Conservation (phyloP, 306 rosid species). For the Delonix regia region DNA sequence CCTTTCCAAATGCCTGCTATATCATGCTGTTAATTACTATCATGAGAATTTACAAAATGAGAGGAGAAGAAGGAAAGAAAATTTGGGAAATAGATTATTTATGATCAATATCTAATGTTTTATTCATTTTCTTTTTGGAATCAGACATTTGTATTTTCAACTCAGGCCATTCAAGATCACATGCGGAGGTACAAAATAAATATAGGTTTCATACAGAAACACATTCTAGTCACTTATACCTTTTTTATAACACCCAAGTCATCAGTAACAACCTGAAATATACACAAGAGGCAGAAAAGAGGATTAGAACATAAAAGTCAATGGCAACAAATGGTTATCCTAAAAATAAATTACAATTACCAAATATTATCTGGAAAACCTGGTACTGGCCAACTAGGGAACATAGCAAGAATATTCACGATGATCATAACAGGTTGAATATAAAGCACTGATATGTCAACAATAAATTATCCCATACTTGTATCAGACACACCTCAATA, state of each 20-base stretch:
- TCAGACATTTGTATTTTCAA: constrained; percentile 13
- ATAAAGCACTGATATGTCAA: not conserved
- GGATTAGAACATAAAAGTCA: constrained; percentile 31
- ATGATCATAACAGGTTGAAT: constrained; percentile 24
- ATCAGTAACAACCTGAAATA: constrained; percentile 81
- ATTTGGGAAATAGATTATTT: not conserved
- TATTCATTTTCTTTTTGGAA: not conserved
- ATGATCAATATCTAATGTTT: not conserved
- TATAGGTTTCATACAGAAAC: not conserved
- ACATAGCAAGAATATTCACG: constrained; percentile 31
- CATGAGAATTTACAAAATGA: not conserved
- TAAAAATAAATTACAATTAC: not conserved
- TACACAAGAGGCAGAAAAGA: constrained; percentile 26
- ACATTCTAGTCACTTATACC: constrained; percentile 52
- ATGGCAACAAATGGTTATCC: not conserved
- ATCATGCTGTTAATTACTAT: not conserved
- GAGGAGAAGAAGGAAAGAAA: not conserved
- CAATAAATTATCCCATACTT: not conserved
- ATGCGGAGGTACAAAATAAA: constrained; percentile 6
- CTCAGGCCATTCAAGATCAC: constrained; percentile 32
- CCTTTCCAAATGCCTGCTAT: not conserved
- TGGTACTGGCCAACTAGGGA: constrained; percentile 3
- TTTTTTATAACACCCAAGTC: constrained; percentile 88
- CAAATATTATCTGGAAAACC: constrained; percentile 9
- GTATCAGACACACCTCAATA: not conserved